These are phyloP conservation scores for Leucogyrophana mollusca DNA, from an alignment of 768 basidiomycete genomes.

Conservation along the genomic window DNA sequence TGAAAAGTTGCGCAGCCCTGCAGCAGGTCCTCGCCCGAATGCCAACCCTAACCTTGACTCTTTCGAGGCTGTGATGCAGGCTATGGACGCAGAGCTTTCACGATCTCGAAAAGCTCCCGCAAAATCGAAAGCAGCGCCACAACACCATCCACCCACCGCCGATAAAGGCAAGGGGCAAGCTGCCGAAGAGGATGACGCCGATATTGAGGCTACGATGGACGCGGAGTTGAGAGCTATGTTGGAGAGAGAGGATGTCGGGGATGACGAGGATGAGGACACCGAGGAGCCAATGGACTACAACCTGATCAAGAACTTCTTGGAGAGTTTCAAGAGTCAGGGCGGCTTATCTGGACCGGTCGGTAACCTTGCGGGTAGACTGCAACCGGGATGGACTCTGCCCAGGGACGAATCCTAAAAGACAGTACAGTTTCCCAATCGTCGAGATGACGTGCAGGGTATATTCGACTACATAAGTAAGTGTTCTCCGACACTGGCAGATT, in stretches of 20 bases:
- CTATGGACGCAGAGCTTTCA: constrained; percentile 85
- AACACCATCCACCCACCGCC: constrained; percentile 25
- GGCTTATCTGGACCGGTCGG: constrained; percentile 91
- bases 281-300: constrained; percentile 72
- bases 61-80: constrained; percentile 95
- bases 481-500: no score
- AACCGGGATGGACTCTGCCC: constrained; percentile 73
- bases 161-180: constrained; percentile 47
- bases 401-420: constrained; percentile 51
- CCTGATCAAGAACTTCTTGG: constrained; percentile 94
- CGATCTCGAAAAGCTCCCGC: constrained; percentile 35
- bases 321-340: constrained; percentile 91
- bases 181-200: constrained; percentile 36
- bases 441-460: no score
- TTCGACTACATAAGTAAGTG: no score
- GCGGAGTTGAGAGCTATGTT: constrained; percentile 73
- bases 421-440: neutral
- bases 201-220: constrained; percentile 88
- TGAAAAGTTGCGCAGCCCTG: constrained; percentile 17
- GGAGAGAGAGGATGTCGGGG: constrained; percentile 42
- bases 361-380: constrained; percentile 82
- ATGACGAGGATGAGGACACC: constrained; percentile 53
- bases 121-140: constrained; percentile 14
- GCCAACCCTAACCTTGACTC: constrained; percentile 78
- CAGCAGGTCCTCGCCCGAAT: constrained; percentile 38